Evolutionary conservation across 2,329 filamentous ascomycete genomes (phyloP), one percentile per base, ranked within the genome.

Genomic region (Tolypocladium amazonense): DNA sequence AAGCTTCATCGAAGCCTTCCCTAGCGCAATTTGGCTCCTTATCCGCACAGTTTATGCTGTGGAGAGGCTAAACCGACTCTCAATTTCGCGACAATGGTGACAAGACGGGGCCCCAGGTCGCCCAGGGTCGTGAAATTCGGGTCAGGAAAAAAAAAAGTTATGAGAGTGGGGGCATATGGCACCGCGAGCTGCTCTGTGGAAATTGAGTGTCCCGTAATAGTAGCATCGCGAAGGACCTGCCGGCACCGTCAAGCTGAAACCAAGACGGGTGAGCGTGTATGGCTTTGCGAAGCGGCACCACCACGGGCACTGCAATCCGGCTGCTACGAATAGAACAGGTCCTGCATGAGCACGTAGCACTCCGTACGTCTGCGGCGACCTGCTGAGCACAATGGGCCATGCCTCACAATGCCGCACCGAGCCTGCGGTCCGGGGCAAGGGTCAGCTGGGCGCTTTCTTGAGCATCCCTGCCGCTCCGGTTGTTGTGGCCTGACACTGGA

Each of bases 1-100:
- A 63, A 63, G 62, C 58, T 56, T 62, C 55, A 23, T 63, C 27
- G 62, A 63, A 63, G 62, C 58, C 56, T 60, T 50, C 27, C 60
- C 57, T 54, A 56, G 55, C 45, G 57, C 47, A 58, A 53, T 35
- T 53, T 53, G 50, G 15, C 30, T 53, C 23, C 27, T 14, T 6
- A 12, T 33, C 27, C 47, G 11, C 23, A 7, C 47, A 52, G 25
- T 33, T 52, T 30, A 52, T 33, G 47, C 47, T 52, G 56, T 57
- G 56, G 56, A 57, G 56, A 45, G 56, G 37, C 54, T 56, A 56
- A 33, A 43, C 18, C 27, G 33, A 27, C 39, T 56, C 55, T 8
- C 55, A 45, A 56, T 56, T 45, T 56, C 56, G 25, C 39, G 20
- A n/a, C 23, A 25, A 38, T 37, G 18, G n/a, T n/a, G n/a, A n/a